Percentiles rank a stretch among this genome's conserved stretches.
Evolutionary conservation across 805 yeast genomes (phyloP).

Genomic region (Ogataea nonfermentans): DNA sequence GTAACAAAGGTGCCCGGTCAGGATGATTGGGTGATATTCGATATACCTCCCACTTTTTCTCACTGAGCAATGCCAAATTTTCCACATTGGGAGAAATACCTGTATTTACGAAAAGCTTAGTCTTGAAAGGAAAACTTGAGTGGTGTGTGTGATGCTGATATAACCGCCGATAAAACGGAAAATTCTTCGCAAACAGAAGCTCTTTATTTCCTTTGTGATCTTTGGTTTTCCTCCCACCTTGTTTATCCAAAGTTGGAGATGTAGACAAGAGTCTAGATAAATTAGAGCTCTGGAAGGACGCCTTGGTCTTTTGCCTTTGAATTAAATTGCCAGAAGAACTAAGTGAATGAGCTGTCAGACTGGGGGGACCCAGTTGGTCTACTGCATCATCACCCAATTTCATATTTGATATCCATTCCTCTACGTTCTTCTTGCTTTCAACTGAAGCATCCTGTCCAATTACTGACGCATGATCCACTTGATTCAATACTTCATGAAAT

Average conservation of each 20-base stretch:
- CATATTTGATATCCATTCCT: slow-evolving; percentile 26
- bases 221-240: slow-evolving; percentile 2
- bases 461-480: slow-evolving; percentile 18
- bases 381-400: slow-evolving; percentile 19
- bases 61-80: slow-evolving; percentile 62
- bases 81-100: slow-evolving; percentile 64
- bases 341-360: slow-evolving; percentile 20
- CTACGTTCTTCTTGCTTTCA: slow-evolving; percentile 15
- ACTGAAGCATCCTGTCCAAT: background rate
- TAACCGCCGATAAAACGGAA: slow-evolving; percentile 74
- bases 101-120: slow-evolving; percentile 51
- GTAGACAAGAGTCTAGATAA: slow-evolving; percentile 23
- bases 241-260: slow-evolving; percentile 23
- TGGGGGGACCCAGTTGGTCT: slow-evolving; percentile 14
- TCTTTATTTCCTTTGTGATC: slow-evolving; percentile 43
- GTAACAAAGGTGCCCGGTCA: slow-evolving; percentile 49
- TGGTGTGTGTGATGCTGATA: slow-evolving; percentile 51
- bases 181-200: slow-evolving; percentile 69
- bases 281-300: slow-evolving; percentile 23
- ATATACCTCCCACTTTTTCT: slow-evolving; percentile 73
- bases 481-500: slow-evolving; percentile 36
- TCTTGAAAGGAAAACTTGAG: slow-evolving; percentile 45
- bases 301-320: slow-evolving; percentile 19
- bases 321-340: slow-evolving; percentile 22
- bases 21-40: slow-evolving; percentile 44